phyloP scores from a whole-genome alignment of 176 grass and related monocot species.

The Zoysia japonica region DNA sequence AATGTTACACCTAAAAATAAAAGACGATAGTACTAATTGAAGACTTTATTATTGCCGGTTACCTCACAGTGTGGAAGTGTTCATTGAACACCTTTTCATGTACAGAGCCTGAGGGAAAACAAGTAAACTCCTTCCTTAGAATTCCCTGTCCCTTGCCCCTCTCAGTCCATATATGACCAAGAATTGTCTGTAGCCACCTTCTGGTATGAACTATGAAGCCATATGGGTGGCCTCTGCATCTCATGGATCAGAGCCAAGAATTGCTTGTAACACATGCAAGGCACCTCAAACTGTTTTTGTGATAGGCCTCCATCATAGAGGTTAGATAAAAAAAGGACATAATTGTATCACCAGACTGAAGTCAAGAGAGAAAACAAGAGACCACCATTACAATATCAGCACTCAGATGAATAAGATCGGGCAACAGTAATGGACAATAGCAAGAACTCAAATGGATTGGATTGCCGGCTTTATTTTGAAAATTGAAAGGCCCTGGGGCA shows the following conservation, averaged over 20 bases:
- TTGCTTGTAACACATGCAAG: conserved; percentile 68
- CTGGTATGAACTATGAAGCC: conserved; percentile 64
- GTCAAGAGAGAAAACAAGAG: neutral
- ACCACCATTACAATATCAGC: neutral
- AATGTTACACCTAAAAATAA: neutral
- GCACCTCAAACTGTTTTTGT: conserved; percentile 74
- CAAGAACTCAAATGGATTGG: neutral
- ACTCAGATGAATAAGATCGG: neutral
- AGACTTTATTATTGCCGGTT: neutral
- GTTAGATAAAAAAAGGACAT: neutral
- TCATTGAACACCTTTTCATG: conserved; percentile 53
- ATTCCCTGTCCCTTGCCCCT: conserved; percentile 67
- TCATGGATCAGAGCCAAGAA: conserved; percentile 58
- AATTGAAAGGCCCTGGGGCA: too few relatives aligned
- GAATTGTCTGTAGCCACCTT: conserved; percentile 64
- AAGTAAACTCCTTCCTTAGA: conserved; percentile 60
- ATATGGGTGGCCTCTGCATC: conserved; percentile 54
- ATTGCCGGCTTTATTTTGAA: too few relatives aligned
- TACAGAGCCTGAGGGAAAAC: conserved; percentile 36
- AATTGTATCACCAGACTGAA: neutral
- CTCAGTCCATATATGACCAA: conserved; percentile 57
- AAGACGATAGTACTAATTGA: neutral
- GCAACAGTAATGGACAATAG: neutral
- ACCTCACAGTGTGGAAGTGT: conserved; percentile 68
- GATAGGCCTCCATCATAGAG: conserved; percentile 51